phyloP scores from a whole-genome alignment of 2,329 filamentous ascomycete genomes.

The Nannizziopsis barbatae region DNA sequence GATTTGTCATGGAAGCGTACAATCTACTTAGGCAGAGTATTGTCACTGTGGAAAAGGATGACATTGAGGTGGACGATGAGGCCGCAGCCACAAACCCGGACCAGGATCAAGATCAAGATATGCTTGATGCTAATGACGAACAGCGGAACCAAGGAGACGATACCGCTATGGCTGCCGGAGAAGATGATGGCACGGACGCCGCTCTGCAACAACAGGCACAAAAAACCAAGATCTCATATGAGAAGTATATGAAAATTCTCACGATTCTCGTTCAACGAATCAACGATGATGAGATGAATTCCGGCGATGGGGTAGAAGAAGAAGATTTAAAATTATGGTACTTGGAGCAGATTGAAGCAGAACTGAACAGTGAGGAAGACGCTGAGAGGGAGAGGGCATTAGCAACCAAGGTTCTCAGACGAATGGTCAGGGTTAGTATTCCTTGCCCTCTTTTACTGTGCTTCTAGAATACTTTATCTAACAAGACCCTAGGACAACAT shows the following conservation, averaged over 20 bases:
- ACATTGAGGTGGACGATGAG: conserved; percentile 84
- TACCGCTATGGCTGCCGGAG: conserved; percentile 44
- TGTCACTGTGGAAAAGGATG: conserved; percentile 94
- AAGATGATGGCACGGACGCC: conserved; percentile 26
- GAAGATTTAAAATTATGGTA: conserved; percentile 81
- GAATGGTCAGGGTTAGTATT: conserved; percentile 78
- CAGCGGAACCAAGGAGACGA: conserved; percentile 39
- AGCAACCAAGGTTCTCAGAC: conserved; percentile 76
- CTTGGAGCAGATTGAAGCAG: conserved; percentile 76
- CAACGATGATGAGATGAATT: conserved; percentile 64
- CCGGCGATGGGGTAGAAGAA: conserved; percentile 72
- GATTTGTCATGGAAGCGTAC: conserved; percentile 84
- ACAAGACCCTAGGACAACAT: conserved; percentile 43
- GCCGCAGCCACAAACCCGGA: conserved; percentile 44
- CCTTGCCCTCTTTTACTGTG: background rate
- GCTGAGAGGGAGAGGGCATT: conserved; percentile 62
- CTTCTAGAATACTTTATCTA: background rate
- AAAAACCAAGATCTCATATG: conserved; percentile 85
- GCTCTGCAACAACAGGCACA: conserved; percentile 30
- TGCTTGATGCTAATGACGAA: conserved; percentile 36
- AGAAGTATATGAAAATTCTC: conserved; percentile 85
- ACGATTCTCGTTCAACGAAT: conserved; percentile 75
- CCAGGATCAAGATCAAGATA: conserved; percentile 42
- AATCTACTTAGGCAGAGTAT: conserved; percentile 87
- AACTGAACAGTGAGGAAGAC: conserved; percentile 70